A percentile compares a stretch with the other conserved stretches of the same genome.
These are phyloP conservation scores for Nothophoma quercina DNA, from an alignment of 2,329 filamentous ascomycete species.

Conservation along the genomic window DNA sequence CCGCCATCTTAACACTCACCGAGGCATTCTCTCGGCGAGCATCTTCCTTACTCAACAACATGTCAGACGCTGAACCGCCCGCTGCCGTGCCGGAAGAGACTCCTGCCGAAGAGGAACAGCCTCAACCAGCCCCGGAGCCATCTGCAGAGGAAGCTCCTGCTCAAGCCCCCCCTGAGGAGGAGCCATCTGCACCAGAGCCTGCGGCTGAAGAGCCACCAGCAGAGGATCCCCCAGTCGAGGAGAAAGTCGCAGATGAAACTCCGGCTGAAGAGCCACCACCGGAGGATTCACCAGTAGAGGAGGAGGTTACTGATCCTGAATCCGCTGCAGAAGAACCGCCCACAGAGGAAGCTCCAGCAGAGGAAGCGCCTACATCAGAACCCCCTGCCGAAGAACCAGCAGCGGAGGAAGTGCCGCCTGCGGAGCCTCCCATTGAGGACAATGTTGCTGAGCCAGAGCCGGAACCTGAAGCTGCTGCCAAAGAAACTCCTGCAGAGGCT, in stretches of 20 bases:
- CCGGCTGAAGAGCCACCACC: background rate
- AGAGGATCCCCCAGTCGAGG: background rate
- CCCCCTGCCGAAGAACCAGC: slow-evolving; percentile 1
- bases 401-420: background rate
- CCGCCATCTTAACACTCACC: background rate
- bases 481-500: background rate
- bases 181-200: background rate
- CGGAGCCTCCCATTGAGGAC: background rate
- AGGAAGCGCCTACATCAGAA: background rate
- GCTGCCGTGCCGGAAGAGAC: background rate
- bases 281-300: background rate
- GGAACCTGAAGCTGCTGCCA: background rate
- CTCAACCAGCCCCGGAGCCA: background rate
- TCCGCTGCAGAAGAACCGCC: background rate
- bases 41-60: background rate
- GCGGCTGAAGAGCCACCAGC: background rate
- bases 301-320: background rate
- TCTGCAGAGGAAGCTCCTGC: background rate
- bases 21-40: slow-evolving; percentile 3
- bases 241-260: too few species aligned
- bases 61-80: slow-evolving; percentile 7
- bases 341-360: background rate
- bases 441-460: background rate
- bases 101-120: background rate
- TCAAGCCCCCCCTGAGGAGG: background rate